Evolutionary conservation across 2,329 filamentous ascomycete species (phyloP).

Genomic region (Trichoderma pleuroti): DNA sequence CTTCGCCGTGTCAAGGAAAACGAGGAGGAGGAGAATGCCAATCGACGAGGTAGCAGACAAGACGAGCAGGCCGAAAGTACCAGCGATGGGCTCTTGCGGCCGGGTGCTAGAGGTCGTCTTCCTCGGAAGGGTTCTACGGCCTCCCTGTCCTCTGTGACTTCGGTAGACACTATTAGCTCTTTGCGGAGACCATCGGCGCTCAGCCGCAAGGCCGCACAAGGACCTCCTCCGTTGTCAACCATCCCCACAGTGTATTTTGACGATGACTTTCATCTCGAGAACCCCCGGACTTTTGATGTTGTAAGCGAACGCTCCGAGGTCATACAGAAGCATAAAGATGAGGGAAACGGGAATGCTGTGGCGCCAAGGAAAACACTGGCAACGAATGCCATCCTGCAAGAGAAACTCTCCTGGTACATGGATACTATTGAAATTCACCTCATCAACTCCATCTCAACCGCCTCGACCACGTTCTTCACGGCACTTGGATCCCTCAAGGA

Average conservation of each 20-base stretch:
- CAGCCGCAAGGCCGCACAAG: slow-evolving; percentile 60
- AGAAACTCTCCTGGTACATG: slow-evolving; percentile 99
- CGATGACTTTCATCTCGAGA: slow-evolving; percentile 90
- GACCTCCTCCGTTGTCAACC: slow-evolving; percentile 81
- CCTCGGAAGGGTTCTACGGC: slow-evolving; percentile 37
- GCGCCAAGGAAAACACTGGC: slow-evolving; percentile 78
- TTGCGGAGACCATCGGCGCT: slow-evolving; percentile 46
- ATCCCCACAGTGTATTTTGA: slow-evolving; percentile 95
- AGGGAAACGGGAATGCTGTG: slow-evolving; percentile 54
- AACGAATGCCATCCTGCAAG: slow-evolving; percentile 94
- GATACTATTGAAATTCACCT: slow-evolving; percentile 97
- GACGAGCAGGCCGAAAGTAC: slow-evolving; percentile 41
- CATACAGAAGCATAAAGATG: slow-evolving; percentile 59
- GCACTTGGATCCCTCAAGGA: slow-evolving; percentile 87
- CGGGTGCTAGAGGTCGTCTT: slow-evolving; percentile 31
- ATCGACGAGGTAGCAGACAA: slow-evolving; percentile 38
- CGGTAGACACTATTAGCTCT: slow-evolving; percentile 44
- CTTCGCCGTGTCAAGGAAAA: slow-evolving; percentile 79
- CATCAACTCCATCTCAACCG: slow-evolving; percentile 92
- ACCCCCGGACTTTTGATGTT: slow-evolving; percentile 92
- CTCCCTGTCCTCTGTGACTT: slow-evolving; percentile 49
- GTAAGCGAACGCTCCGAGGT: slow-evolving; percentile 96
- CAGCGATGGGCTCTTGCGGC: slow-evolving; percentile 47
- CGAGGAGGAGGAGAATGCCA: slow-evolving; percentile 55
- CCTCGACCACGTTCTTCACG: slow-evolving; percentile 93